Evolutionary conservation across 768 basidiomycete species (phyloP), one percentile per base, ranked within the genome.

Genomic region (Trametes maxima): DNA sequence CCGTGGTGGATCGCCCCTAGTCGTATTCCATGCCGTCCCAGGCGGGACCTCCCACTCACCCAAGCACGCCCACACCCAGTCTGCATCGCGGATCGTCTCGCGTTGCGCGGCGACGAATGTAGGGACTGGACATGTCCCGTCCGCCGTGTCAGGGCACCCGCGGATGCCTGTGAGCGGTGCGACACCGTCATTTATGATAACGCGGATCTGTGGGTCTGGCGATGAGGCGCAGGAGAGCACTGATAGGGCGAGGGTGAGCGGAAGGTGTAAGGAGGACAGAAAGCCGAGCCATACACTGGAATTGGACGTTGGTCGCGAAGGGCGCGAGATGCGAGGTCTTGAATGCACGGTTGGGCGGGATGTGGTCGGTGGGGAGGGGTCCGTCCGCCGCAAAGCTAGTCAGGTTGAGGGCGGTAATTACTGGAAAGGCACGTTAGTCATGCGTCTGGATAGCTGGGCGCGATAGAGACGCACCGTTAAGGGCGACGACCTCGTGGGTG

Each of bases 121-220:
- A n/a, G 82, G 80, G 2, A 95, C 74, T 2, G 86, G 80, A 64
- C 94, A 97, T 76, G 93, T 79, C 8, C 94, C 94, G 54, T 91
- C 84, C 54, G 80, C 79, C 70, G 91, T 82, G 59, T 79, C 72
- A 0, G 84, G 85, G 66, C 94, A 96, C 6, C 89, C 91, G 17
- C 78, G 79, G 63, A 95, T 82, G 12, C 88, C 85, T 0, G 86
- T 89, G 22, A 95, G 80, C 4, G 94, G 94, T 0, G 85, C 86
- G 1, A 91, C 88, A 0, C 86, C 94, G 68, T 97, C 94, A 74
- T 96, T 95, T 71, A 95, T 82, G 63, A 95, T 85, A 67, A 94
- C 79, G 8, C 94, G 85, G 64, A 95, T 90, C 64, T 93, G 86
- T 16, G 76, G 80, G 28, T 69, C 78, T 62, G 64, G 66, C 57